Evolutionary conservation across 2,329 filamentous ascomycete species (phyloP), one percentile per base, ranked within the genome.

Genomic region (Sporothrix mexicana): DNA sequence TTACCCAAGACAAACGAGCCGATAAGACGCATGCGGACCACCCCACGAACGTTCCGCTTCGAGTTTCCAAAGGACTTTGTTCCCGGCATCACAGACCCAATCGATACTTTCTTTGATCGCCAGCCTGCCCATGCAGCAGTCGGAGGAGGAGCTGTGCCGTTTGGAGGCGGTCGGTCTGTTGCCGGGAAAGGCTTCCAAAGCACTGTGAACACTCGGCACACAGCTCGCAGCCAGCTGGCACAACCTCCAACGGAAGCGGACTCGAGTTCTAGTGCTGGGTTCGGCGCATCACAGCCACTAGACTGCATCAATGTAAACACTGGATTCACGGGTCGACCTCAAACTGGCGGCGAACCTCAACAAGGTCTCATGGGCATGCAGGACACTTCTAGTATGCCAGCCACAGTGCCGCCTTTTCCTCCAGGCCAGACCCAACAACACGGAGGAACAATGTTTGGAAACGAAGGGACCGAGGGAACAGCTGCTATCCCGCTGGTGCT

Each of bases 101-200:
- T 53, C 76, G 78, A 57, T 77, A 78, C 69, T 72, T 75, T 53
- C 76, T 79, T 13, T 74, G 73, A 51, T 23, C 41, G 41, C 41
- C 53, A 68, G 59, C n/a, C 36, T 12, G 23, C 61, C 2, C 61
- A 66, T 47, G 41, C 20, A 15, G 12, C 41, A 8, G 61, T 43
- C 6, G 61, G 41, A 6, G 41, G 61, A 66, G 61, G 61, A 8
- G 61, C 61, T 10, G 41, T 66, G 12, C 61, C 61, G 1, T 66
- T 66, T 10, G 15, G 61, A 1, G 41, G 61, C 4, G 4, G 7
- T 10, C 41, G 10, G 3, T 3, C 10, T 23, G n/a, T 1, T 4
- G 23, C 8, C 17, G 55, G 13, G 2, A 36, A 36, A 36, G 25
- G 51, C 6, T 23, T 36, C 17, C 13, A 49, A 15, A 49, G 47